Conservation (phyloP, 106 monocot genomes). For the Phalaenopsis equestris region DNA sequence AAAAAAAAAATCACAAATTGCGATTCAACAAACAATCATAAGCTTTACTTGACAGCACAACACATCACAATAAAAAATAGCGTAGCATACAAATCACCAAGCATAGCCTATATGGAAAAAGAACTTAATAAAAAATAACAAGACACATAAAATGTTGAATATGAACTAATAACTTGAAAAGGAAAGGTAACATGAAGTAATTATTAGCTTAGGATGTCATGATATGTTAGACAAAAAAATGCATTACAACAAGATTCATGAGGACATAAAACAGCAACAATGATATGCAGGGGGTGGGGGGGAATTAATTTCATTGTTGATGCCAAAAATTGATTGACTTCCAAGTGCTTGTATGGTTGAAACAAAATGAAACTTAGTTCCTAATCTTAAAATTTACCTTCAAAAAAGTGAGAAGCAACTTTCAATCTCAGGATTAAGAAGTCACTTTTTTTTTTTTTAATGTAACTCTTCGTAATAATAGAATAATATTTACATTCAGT, state of each 20-base stretch:
- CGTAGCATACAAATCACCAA: too few species aligned
- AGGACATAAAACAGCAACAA: background rate
- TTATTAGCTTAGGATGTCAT: too few species aligned
- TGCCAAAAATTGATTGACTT: background rate
- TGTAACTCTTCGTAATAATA: background rate
- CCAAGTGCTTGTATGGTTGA: background rate
- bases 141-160: too few species aligned
- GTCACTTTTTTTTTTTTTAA: background rate
- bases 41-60: too few species aligned
- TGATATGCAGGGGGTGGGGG: background rate
- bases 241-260: background rate
- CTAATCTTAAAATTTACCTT: background rate
- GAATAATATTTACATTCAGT: background rate
- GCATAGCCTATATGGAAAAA: too few species aligned
- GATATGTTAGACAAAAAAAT: background rate
- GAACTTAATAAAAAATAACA: too few species aligned
- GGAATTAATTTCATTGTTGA: background rate
- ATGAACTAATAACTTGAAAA: too few species aligned
- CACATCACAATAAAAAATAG: too few species aligned
- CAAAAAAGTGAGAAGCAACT: background rate
- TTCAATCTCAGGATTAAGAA: background rate
- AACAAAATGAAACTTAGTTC: background rate
- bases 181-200: too few species aligned
- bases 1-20: too few species aligned
- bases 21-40: too few species aligned